Evolutionary conservation across 169 alveolate genomes (phyloP).

Genomic region (Plasmodium inui): DNA sequence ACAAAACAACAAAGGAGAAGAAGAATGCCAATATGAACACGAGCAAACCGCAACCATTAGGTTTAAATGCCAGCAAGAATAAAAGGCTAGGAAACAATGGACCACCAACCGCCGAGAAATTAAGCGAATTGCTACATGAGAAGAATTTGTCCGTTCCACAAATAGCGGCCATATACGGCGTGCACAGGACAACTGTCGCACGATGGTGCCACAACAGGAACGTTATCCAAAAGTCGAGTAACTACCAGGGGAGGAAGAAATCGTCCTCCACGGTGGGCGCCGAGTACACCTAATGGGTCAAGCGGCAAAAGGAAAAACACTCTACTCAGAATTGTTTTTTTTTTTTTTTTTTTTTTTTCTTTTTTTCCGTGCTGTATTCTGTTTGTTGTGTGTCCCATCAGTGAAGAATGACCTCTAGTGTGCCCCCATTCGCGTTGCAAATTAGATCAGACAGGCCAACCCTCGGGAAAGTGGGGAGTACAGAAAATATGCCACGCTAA

Average conservation of each 20-base stretch:
- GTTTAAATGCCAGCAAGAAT: conserved; percentile 2
- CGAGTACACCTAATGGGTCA: background rate
- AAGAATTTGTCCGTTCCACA: conserved; percentile 70
- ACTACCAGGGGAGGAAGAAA: conserved; percentile 42
- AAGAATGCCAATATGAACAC: conserved; percentile 1
- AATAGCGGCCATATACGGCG: conserved; percentile 73
- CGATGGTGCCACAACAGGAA: conserved; percentile 75
- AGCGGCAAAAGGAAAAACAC: background rate
- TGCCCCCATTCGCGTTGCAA: background rate
- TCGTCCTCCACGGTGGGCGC: background rate
- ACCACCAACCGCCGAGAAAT: conserved; percentile 74
- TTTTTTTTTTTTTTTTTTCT: background rate
- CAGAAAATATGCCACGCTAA: background rate
- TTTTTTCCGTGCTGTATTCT: background rate
- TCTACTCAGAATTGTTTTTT: background rate
- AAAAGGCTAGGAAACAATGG: conserved; percentile 40
- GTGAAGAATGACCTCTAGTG: background rate
- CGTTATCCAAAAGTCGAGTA: conserved; percentile 30
- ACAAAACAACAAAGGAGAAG: conserved; percentile 21
- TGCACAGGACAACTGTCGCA: conserved; percentile 74
- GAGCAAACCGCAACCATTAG: conserved; percentile 4
- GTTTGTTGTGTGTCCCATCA: background rate
- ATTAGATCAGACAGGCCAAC: background rate
- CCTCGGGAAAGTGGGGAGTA: background rate
- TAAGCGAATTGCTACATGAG: conserved; percentile 36